A percentile compares a stretch with the other conserved stretches of the same genome.
Evolutionary conservation across 2,329 filamentous ascomycete genomes (phyloP).

Genomic region (Zymoseptoria brevis): DNA sequence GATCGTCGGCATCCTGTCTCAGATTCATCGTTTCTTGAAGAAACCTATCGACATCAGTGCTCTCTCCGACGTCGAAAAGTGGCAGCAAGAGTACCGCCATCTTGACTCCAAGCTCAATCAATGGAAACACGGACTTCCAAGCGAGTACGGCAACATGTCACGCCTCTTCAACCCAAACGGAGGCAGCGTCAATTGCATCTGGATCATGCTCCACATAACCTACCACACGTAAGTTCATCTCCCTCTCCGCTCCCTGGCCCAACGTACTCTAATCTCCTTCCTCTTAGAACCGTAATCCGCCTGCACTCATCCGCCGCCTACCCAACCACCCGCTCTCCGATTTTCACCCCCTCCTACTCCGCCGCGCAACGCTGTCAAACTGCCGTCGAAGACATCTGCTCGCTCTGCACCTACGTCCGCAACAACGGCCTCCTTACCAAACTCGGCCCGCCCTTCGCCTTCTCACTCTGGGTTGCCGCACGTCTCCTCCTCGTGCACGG

Average conservation of each 20-base stretch:
- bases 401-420: conserved; percentile 69
- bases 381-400: conserved; percentile 75
- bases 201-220: conserved; percentile 86
- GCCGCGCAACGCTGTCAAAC: conserved; percentile 75
- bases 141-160: conserved; percentile 76
- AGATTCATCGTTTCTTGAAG: conserved; percentile 82
- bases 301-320: conserved; percentile 89
- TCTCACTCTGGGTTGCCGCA: conserved; percentile 85
- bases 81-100: conserved; percentile 80
- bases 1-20: conserved; percentile 75
- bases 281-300: conserved; percentile 77
- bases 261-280: no score
- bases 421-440: conserved; percentile 67
- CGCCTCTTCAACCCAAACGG: conserved; percentile 58
- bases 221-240: conserved; percentile 72
- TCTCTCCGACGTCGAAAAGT: conserved; percentile 74
- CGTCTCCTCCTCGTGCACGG: conserved; percentile 81
- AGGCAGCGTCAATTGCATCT: conserved; percentile 66
- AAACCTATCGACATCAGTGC: conserved; percentile 82
- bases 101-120: conserved; percentile 70
- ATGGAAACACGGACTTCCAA: conserved; percentile 78
- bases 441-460: conserved; percentile 83
- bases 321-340: conserved; percentile 76
- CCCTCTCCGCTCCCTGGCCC: no score
- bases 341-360: conserved; percentile 82